These are phyloP conservation scores for Saccharomyces mikatae DNA, from an alignment of 805 yeast species.

Conservation along the genomic window DNA sequence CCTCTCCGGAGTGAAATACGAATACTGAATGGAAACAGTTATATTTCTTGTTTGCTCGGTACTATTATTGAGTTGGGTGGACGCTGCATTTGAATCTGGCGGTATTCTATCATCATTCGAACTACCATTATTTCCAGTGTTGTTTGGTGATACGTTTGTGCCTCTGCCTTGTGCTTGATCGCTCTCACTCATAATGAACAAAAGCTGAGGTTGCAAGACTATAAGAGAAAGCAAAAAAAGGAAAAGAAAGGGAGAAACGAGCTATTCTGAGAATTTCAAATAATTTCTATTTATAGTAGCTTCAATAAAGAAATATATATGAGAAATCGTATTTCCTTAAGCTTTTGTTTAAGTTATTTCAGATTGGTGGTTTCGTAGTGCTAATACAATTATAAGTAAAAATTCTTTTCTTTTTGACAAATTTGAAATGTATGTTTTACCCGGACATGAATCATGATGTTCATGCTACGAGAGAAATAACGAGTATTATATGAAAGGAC, in stretches of 20 bases:
- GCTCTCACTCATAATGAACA: neutral
- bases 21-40: conserved; percentile 27
- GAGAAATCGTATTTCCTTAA: neutral
- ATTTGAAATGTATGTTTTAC: neutral
- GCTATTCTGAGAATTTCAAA: neutral
- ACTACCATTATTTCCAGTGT: neutral
- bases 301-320: neutral
- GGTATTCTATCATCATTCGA: neutral
- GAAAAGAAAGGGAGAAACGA: neutral
- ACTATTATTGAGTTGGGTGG: neutral
- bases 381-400: neutral
- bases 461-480: neutral
- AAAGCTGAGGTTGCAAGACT: neutral
- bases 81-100: neutral
- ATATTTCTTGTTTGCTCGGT: conserved; percentile 18
- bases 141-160: neutral
- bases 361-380: neutral
- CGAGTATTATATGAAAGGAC: neutral
- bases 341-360: neutral
- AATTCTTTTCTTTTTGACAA: neutral
- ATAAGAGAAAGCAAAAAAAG: neutral
- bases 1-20: conserved; percentile 16
- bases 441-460: neutral
- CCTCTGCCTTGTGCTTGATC: neutral
- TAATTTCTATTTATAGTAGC: neutral